Percentiles rank a stretch among this genome's conserved stretches.
Conservation (phyloP, 2,329 filamentous ascomycete genomes). For the Neonectria punicea region DNA sequence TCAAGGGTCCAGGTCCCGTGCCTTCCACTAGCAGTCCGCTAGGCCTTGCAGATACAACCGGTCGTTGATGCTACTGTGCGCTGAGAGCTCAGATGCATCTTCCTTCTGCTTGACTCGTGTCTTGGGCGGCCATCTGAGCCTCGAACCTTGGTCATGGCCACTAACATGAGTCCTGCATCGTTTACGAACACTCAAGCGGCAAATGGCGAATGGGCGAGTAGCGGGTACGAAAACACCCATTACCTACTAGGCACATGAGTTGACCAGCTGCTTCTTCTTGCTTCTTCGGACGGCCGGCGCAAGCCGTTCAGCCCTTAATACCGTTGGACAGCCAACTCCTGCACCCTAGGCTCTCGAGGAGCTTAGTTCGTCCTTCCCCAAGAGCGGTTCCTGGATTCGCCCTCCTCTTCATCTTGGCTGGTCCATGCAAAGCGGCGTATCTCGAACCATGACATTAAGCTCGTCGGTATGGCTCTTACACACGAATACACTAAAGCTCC, state of each 20-base stretch:
- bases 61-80: conserved; percentile 16
- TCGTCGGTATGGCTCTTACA: conserved; percentile 9
- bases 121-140: conserved; percentile 26
- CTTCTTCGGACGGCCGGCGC: conserved; percentile 9
- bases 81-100: conserved; percentile 21
- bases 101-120: conserved; percentile 36
- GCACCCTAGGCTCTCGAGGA: neutral
- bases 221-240: neutral
- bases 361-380: conserved; percentile 6
- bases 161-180: conserved; percentile 9
- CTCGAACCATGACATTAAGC: conserved; percentile 10
- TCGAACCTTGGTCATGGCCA: conserved; percentile 6
- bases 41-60: conserved; percentile 35
- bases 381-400: conserved; percentile 8
- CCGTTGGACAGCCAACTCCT: conserved; percentile 10
- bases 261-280: conserved; percentile 7
- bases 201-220: conserved; percentile 5
- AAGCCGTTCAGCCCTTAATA: neutral
- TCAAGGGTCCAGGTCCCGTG: conserved; percentile 29
- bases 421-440: conserved; percentile 1
- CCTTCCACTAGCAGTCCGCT: conserved; percentile 21
- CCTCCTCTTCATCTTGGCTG: neutral
- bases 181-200: conserved; percentile 5
- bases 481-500: neutral
- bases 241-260: neutral